A percentile compares a stretch with the other conserved stretches of the same genome.
Evolutionary conservation across 169 alveolate genomes (phyloP).

Genomic region (Cryptosporidium muris): DNA sequence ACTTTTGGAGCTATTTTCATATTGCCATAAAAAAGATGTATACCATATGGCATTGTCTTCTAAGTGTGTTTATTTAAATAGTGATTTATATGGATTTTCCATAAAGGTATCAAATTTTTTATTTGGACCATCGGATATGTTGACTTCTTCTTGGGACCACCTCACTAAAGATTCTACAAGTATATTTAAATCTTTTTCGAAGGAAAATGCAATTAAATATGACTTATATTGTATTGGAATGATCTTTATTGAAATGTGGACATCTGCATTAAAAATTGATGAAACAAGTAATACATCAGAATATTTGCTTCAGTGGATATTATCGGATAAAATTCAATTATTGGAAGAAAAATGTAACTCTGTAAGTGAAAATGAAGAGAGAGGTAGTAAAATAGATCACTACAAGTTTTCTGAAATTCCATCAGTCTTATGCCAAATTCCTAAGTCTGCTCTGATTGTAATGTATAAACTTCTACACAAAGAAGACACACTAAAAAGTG

Average conservation of each 20-base stretch:
- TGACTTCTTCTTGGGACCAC: neutral
- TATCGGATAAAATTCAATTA: neutral
- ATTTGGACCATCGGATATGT: conserved; percentile 7
- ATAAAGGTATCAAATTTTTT: conserved; percentile 52
- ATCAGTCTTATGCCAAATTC: conserved; percentile 35
- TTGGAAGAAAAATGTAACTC: conserved; percentile 5
- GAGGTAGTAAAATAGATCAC: neutral
- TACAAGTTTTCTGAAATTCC: conserved; percentile 35
- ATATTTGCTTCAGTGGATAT: neutral
- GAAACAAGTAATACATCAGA: neutral
- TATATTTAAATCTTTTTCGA: neutral
- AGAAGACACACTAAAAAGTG: neutral
- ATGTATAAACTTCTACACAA: conserved; percentile 6
- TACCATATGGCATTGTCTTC: conserved; percentile 49
- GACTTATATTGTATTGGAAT: conserved; percentile 12
- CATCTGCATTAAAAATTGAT: conserved; percentile 13
- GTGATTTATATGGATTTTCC: conserved; percentile 47
- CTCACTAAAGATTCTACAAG: neutral
- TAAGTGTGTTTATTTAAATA: conserved; percentile 45
- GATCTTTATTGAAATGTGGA: conserved; percentile 57
- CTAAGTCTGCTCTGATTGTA: conserved; percentile 45
- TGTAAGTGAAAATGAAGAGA: neutral
- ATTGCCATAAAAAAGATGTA: conserved; percentile 40
- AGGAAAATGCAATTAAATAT: neutral
- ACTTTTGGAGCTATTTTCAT: conserved; percentile 38